A percentile compares a stretch with the other conserved stretches of the same genome.
Conservation (phyloP, 345 rosid species). For the Diplotaxis tenuifolia region DNA sequence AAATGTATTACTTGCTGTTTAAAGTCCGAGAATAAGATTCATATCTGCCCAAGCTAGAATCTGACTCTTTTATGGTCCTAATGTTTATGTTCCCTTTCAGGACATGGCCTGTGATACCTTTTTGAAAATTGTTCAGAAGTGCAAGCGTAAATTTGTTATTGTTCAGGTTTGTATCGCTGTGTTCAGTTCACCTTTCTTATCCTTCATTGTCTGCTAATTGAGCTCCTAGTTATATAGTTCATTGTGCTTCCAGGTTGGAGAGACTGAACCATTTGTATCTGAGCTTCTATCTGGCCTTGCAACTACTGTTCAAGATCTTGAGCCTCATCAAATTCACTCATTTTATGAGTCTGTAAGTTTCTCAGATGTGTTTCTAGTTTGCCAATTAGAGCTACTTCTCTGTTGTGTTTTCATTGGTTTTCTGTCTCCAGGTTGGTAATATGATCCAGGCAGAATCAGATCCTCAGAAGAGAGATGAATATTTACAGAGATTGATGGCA, state of each 20-base stretch:
- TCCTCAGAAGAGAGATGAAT: constrained; percentile 94
- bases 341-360: constrained; percentile 92
- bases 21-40: not conserved
- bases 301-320: constrained; percentile 92
- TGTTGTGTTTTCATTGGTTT: not conserved
- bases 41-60: constrained; percentile 2
- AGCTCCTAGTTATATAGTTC: not conserved
- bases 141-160: constrained; percentile 94
- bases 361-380: not conserved
- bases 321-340: constrained; percentile 97
- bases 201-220: constrained; percentile 5
- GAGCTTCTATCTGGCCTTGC: constrained; percentile 94
- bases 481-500: constrained; percentile 85
- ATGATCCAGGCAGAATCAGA: constrained; percentile 99
- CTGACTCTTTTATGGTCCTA: not conserved
- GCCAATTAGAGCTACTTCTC: constrained; percentile 11
- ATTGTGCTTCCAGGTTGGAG: constrained; percentile 73
- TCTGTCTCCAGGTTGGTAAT: constrained; percentile 68
- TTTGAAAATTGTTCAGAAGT: constrained; percentile 98
- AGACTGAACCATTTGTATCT: constrained; percentile 94
- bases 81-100: constrained; percentile 42
- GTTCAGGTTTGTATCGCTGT: constrained; percentile 60
- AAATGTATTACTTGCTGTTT: not conserved
- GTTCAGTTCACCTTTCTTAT: not conserved
- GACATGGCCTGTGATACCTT: constrained; percentile 99